A percentile compares a stretch with the other conserved stretches of the same genome.
Conservation (phyloP, 306 rosid species). For the Cercis canadensis region DNA sequence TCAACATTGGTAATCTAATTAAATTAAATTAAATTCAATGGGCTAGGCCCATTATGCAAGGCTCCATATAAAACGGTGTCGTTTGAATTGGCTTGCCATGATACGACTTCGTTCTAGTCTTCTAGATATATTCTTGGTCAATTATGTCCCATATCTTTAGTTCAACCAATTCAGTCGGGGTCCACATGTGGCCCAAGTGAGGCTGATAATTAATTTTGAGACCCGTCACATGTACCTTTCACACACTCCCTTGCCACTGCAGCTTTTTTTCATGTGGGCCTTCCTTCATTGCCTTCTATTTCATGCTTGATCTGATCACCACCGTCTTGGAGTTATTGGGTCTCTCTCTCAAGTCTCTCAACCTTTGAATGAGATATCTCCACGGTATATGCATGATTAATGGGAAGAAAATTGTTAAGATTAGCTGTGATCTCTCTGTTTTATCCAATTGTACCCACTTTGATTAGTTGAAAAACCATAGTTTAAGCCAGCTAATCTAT, state of each 20-base stretch:
- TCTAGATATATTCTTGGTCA: conserved; percentile 10
- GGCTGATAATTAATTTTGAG: conserved; percentile 34
- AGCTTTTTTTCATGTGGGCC: conserved; percentile 52
- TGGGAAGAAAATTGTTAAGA: not conserved
- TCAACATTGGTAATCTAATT: not conserved
- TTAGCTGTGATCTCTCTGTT: conserved; percentile 24
- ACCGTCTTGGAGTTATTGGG: conserved; percentile 19
- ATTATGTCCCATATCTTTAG: conserved; percentile 24
- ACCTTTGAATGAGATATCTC: conserved; percentile 11
- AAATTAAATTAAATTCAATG: conserved; percentile 11
- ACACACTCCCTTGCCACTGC: conserved; percentile 11
- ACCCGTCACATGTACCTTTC: conserved; percentile 54
- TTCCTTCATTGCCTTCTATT: conserved; percentile 34
- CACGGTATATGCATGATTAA: conserved; percentile 13
- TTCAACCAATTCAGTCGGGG: conserved; percentile 46
- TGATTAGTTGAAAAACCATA: conserved; percentile 26
- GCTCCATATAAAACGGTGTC: conserved; percentile 7
- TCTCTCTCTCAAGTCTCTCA: conserved; percentile 30
- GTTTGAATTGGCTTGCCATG: not conserved
- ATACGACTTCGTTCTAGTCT: conserved; percentile 8
- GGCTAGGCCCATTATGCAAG: conserved; percentile 22
- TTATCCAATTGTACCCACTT: conserved; percentile 17
- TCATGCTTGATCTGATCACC: conserved; percentile 38
- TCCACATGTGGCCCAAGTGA: conserved; percentile 45
- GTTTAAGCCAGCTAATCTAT: conserved; percentile 37